Evolutionary conservation across 768 basidiomycete genomes (phyloP), one percentile per base, ranked within the genome.

Genomic region (Megacollybia marginata): DNA sequence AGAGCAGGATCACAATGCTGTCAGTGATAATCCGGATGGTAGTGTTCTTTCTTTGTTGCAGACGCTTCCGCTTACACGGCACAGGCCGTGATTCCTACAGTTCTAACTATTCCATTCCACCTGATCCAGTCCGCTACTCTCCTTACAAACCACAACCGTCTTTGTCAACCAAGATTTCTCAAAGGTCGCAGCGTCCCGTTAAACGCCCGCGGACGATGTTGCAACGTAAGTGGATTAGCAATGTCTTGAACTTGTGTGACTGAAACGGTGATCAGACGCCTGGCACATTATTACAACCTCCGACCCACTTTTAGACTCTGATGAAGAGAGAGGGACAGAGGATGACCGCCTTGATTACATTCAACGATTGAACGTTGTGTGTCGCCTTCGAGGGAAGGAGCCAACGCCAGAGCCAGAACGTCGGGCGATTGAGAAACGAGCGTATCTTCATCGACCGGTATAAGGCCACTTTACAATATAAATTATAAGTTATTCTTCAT

Each of bases 271-370:
- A 28, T 28, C 58, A 90, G 88, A 88, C 59, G 82, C 88, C 13
- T 89, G 83, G 83, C 79, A 85, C 57, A 72, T 77, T 13, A 71
- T 82, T 50, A 76, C 71, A 47, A 79, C 75, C 31, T 77, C 79
- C 34, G 88, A 90, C 59, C 82, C 88, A n/a, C 68, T 89, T 28
- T 65, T 72, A 46, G 85, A 88, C 63, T 89, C 88, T 28, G 88
- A 88, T 52, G 84, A 86, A 40, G 84, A 86, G 58, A 65, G 68
- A 44, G 73, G 69, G 12, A 84, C 88, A 57, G 83, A 85, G 56
- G 70, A 84, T 55, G 69, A 76, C 33, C 75, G 80, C 32, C 67
- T 76, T 44, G 87, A 88, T 56, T 87, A 85, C 56, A 64, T 87
- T 88, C 52, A 79, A 63, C 77, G 83, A 33, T 68, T 85, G 55